Base-by-base conservation (phyloP, 257 asterid species). In the Jaltomata sinuosa region DNA sequence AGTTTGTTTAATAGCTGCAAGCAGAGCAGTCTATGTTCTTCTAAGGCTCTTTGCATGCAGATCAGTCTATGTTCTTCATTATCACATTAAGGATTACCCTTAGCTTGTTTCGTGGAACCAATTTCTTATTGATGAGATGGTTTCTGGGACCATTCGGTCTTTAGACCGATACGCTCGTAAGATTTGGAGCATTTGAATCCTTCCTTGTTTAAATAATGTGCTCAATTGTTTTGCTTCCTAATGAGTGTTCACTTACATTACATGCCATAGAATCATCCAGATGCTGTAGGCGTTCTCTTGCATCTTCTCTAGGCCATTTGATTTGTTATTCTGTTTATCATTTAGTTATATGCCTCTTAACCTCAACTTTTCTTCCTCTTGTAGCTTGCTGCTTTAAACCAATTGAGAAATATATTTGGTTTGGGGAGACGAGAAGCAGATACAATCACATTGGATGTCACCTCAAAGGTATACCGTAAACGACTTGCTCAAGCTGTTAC, bases 401-500 rank as follows among this genome's bases (percentile, higher is more conserved):
- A 95, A 67, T 88, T 97, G 91, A 91, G 92, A 93, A 93, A 95
- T 90, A 88, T 95, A 92, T 97, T 95, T 89, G 98, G 97, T 83
- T 85, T 97, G 81, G 99, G 99, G 64, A 92, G 86, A 85, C 90
- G 91, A 84, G 99, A 97, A 91, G 96, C 98, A 72, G 99, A 95
- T 86, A 84, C 95, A 68, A 89, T 97, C 86, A 84, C 91, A 25
- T 79, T 90, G 87, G 99, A 97, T 83, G 94, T 94, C 45, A 95
- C 98, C 65, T 71, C 95, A 54, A 93, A 91, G 88, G 95, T 86
- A 59, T 97, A 97, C 88, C 98, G 98, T 64, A 94, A 89, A 90
- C 96, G 92, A 82, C 97, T 97, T 85, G 94, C 97, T 87, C 96
- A 93, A 64, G 97, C 98, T 86, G 99, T 95, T 72, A 88, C 98